phyloP scores from a whole-genome alignment of 768 basidiomycete species.

The Hypholoma sublateritium region DNA sequence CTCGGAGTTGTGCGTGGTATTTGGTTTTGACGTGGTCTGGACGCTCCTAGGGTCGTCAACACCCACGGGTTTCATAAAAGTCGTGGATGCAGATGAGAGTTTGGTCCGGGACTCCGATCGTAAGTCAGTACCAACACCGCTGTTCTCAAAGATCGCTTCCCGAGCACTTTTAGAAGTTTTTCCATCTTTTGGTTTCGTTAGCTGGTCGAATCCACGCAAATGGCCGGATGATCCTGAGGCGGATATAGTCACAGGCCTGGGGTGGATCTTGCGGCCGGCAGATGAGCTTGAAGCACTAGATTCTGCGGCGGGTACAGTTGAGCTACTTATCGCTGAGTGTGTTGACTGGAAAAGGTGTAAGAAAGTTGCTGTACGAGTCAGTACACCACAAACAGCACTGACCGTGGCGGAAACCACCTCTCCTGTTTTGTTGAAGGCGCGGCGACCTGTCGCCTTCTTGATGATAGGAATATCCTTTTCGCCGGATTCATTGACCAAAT shows the following conservation, averaged over 20 bases:
- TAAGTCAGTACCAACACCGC: constrained; percentile 51
- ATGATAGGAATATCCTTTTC: background rate
- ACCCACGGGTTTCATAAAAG: constrained; percentile 57
- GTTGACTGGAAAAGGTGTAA: background rate
- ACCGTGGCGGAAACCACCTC: constrained; percentile 35
- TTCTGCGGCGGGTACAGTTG: background rate
- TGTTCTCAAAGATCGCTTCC: constrained; percentile 44
- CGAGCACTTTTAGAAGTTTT: constrained; percentile 37
- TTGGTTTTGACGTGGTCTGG: constrained; percentile 2
- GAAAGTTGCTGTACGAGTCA: background rate
- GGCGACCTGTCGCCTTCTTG: constrained; percentile 38
- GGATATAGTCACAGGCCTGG: constrained; percentile 27
- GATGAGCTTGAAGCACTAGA: constrained; percentile 2
- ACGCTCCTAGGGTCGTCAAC: constrained; percentile 46
- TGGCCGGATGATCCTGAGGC: constrained; percentile 24
- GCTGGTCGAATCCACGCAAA: constrained; percentile 22
- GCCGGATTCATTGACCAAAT: background rate
- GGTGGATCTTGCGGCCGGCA: constrained; percentile 23
- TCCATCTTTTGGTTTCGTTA: constrained; percentile 26
- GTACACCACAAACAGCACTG: background rate
- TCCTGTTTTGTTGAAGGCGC: constrained; percentile 54
- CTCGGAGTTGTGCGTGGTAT: constrained; percentile 5
- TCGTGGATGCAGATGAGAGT: constrained; percentile 11
- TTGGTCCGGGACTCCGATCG: constrained; percentile 28
- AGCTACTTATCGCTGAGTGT: background rate